Conservation (phyloP, 495 filamentous ascomycete genomes). For the Pyronema omphalodes region DNA sequence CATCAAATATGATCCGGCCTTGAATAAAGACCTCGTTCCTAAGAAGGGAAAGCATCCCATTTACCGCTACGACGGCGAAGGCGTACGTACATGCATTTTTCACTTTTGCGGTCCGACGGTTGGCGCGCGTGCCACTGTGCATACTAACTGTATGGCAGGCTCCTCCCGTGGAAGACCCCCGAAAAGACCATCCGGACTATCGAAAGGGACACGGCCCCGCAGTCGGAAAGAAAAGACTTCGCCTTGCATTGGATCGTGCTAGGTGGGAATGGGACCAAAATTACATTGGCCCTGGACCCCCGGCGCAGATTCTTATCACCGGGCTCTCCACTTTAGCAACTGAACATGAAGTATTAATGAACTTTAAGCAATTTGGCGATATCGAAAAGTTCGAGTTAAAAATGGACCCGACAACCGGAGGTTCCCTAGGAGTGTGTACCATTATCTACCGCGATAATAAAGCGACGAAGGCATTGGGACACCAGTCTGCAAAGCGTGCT, state of each 20-base stretch:
- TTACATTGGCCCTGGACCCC: slow-evolving; percentile 74
- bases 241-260: slow-evolving; percentile 58
- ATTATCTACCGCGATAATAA: slow-evolving; percentile 68
- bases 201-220: slow-evolving; percentile 35
- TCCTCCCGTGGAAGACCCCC: slow-evolving; percentile 22
- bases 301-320: slow-evolving; percentile 74
- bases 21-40: slow-evolving; percentile 28
- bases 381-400: slow-evolving; percentile 77
- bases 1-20: slow-evolving; percentile 21
- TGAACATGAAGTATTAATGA: slow-evolving; percentile 54
- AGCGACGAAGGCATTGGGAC: slow-evolving; percentile 39
- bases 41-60: slow-evolving; percentile 28
- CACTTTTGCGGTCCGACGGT: slow-evolving; percentile 3
- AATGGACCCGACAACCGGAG: slow-evolving; percentile 80
- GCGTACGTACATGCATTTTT: slow-evolving; percentile 22
- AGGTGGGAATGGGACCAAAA: slow-evolving; percentile 62
- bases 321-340: slow-evolving; percentile 80
- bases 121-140: not conserved
- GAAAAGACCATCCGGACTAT: slow-evolving; percentile 42
- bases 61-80: slow-evolving; percentile 23
- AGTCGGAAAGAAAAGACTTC: slow-evolving; percentile 43
- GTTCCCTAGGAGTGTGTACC: slow-evolving; percentile 76
- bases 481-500: slow-evolving; percentile 60
- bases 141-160: not conserved
- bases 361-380: slow-evolving; percentile 76